Base-by-base conservation (phyloP, 257 asterid genomes). In the Solanum virginianum region DNA sequence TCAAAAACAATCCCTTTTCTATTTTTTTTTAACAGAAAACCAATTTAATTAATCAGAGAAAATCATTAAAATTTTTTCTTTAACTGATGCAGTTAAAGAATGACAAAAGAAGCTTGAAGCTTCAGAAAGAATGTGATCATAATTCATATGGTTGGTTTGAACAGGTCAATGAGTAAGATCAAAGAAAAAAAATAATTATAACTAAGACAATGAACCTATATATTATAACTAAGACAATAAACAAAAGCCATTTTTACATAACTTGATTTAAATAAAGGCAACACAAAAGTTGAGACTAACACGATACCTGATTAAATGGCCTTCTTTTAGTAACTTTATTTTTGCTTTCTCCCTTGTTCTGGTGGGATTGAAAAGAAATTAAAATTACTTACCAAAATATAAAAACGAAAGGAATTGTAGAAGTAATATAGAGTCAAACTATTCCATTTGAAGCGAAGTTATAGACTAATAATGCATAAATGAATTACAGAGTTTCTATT, bases 41-140 rank as follows among this genome's bases (percentile, higher is more conserved):
- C 59, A 68, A 80, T 68, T 55, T 22, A 84, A 87, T 65, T 16
- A 84, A 87, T 39, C 18, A 79, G 56, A 72, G 20, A 45, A 69
- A 74, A 47, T 47, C 54, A 29, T 54, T 62, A 77, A 63, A 36
- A 57, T 0, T 3, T 65, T 41, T 80, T 55, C 55, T 70, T 82
- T 7, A 11, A 74, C 81, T 45, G 39, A 10, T 49, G 51, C 85
- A 47, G 72, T 63, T 62, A 86, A 62, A 59, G 54, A 75, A 47
- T 17, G 77, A 4, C 81, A 29, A 36, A 80, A 80, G 68, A 88
- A 84, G 84, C 91, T 89, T 91, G 86, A 87, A 88, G 86, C 77
- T 83, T 87, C 87, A 88, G 90, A 91, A 89, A 89, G 82, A 88
- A 87, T 89, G 89, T 86, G 91, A 68, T 39, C 74, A 41, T 65